Percentiles rank a stretch among this genome's conserved stretches.
Evolutionary conservation across 1,284 basidiomycete genomes (phyloP).

Genomic region (Mycena citricolor): DNA sequence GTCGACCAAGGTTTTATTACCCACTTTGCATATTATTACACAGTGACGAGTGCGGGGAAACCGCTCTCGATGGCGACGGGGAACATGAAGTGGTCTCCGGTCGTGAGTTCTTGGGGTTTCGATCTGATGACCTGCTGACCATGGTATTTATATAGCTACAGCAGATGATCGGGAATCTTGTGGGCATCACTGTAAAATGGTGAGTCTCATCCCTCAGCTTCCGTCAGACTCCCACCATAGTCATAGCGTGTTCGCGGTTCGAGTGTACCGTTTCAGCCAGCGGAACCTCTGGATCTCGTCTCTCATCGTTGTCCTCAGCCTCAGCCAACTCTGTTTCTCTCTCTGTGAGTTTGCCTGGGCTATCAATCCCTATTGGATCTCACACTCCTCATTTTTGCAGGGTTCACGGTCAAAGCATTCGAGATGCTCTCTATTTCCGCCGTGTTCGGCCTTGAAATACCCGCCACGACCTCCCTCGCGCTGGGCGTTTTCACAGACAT

Average conservation of each 20-base stretch:
- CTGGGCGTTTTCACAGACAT: constrained; percentile 42
- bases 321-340: constrained; percentile 48
- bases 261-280: constrained; percentile 61
- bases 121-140: not conserved
- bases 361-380: not conserved
- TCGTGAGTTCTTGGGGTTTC: not conserved
- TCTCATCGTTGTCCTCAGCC: constrained; percentile 50
- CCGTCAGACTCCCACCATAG: not conserved
- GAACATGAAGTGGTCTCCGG: constrained; percentile 45
- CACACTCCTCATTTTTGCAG: constrained; percentile 27
- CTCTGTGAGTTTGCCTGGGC: constrained; percentile 29
- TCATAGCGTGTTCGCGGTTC: constrained; percentile 45
- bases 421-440: constrained; percentile 35
- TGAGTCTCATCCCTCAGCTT: constrained; percentile 32
- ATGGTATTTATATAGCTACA: constrained; percentile 48
- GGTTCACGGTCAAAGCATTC: constrained; percentile 50
- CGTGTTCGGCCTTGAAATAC: constrained; percentile 33
- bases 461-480: constrained; percentile 41
- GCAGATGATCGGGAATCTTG: constrained; percentile 33
- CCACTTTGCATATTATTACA: constrained; percentile 58
- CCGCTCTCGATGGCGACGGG: constrained; percentile 38
- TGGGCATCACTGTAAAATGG: constrained; percentile 56
- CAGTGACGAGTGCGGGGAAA: constrained; percentile 48
- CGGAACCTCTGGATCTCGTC: constrained; percentile 54
- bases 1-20: constrained; percentile 58